Percentiles rank a stretch among this genome's conserved stretches.
Conservation (phyloP, 345 rosid genomes). For the Acer saccharum region DNA sequence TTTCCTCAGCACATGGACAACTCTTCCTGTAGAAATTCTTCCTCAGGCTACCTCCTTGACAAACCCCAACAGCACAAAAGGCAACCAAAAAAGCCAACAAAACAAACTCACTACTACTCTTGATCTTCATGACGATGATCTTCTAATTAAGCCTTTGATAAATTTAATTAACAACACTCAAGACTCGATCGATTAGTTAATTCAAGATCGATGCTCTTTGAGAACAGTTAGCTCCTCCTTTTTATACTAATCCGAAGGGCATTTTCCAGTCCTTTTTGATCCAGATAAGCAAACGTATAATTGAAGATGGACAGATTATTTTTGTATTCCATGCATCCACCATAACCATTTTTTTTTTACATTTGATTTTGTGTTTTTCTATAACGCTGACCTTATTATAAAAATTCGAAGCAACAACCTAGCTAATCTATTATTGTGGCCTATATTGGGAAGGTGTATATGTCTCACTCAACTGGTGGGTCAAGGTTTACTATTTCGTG, state of each 20-base stretch:
- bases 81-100: slow-evolving; percentile 18
- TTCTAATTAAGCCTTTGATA: no score
- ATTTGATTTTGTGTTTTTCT: neutral
- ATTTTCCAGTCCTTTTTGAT: neutral
- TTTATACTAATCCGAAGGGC: slow-evolving; percentile 18
- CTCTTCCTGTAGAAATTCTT: slow-evolving; percentile 37
- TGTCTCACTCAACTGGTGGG: neutral
- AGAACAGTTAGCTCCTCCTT: slow-evolving; percentile 9
- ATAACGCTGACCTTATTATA: neutral
- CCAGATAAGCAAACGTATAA: slow-evolving; percentile 9
- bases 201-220: neutral
- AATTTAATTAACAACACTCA: neutral
- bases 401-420: neutral
- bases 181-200: no score
- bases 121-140: slow-evolving; percentile 18
- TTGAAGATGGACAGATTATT: neutral
- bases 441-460: neutral
- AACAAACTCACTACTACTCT: slow-evolving; percentile 3
- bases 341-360: neutral
- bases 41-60: slow-evolving; percentile 32
- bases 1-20: slow-evolving; percentile 43
- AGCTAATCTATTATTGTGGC: neutral
- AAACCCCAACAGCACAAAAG: slow-evolving; percentile 20
- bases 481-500: no score
- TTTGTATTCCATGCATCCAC: neutral